phyloP scores from a whole-genome alignment of 73 alveolate genomes.

The Stentor roeselii region DNA sequence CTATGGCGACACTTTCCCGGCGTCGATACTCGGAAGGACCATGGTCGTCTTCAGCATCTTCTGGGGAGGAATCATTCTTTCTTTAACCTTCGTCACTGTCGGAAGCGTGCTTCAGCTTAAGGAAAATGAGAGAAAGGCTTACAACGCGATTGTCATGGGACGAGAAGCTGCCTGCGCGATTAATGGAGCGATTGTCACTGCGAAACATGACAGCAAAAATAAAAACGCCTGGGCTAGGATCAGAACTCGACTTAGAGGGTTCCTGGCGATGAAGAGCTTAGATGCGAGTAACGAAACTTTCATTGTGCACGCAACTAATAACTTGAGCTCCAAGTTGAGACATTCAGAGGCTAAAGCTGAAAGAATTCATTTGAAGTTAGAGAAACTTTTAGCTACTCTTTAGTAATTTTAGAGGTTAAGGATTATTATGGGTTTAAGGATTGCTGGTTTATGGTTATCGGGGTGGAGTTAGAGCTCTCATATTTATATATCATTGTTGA shows the following conservation, averaged over 20 bases:
- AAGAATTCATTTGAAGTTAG: too few relatives aligned
- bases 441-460: too few relatives aligned
- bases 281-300: not conserved
- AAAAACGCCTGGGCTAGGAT: not conserved
- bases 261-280: not conserved
- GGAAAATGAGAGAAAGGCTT: conserved; percentile 14
- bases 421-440: too few relatives aligned
- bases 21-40: not conserved
- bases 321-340: not conserved
- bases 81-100: conserved; percentile 14
- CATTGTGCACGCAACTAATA: not conserved
- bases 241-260: not conserved
- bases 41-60: not conserved
- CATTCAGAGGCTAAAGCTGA: not conserved
- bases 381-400: not conserved
- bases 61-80: conserved; percentile 17
- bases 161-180: not conserved
- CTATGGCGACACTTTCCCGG: not conserved
- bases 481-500: too few relatives aligned
- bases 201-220: not conserved
- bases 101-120: not conserved
- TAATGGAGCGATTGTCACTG: not conserved
- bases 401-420: too few relatives aligned
- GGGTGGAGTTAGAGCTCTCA: too few relatives aligned
- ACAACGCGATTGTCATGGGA: not conserved